These are phyloP conservation scores for Carex myosuroides DNA, from an alignment of 176 grass and related monocot species.

Conservation along the genomic window DNA sequence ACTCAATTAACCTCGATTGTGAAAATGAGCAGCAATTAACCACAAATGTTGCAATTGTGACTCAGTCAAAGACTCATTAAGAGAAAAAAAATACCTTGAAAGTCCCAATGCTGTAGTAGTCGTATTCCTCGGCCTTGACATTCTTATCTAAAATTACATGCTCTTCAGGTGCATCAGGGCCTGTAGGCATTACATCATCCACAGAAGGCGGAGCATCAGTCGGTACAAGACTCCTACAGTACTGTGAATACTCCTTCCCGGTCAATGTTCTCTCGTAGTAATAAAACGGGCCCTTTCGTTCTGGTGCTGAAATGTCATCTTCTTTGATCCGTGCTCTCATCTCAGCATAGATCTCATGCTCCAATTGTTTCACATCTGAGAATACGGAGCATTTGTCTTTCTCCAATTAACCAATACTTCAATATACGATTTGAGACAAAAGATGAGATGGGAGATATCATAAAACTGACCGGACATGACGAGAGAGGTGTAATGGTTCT, in stretches of 20 bases:
- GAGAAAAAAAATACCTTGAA: conserved; percentile 40
- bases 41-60: background rate
- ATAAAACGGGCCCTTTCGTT: conserved; percentile 51
- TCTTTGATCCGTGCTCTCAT: conserved; percentile 85
- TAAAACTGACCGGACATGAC: conserved; percentile 34
- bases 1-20: background rate
- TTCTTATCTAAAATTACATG: conserved; percentile 91
- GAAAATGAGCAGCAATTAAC: background rate
- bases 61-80: background rate
- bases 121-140: conserved; percentile 52
- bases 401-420: background rate
- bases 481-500: conserved; percentile 61
- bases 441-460: background rate
- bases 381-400: background rate
- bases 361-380: conserved; percentile 65
- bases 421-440: background rate
- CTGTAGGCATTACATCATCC: conserved; percentile 59
- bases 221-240: conserved; percentile 46
- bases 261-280: conserved; percentile 73
- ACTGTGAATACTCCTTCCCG: conserved; percentile 74
- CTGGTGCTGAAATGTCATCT: conserved; percentile 53
- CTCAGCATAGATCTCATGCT: conserved; percentile 75
- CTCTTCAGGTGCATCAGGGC: conserved; percentile 49
- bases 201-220: conserved; percentile 39
- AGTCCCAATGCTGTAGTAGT: conserved; percentile 67